Percentiles rank a stretch among this genome's conserved stretches.
These are phyloP conservation scores for Saturnispora kantuleensis DNA, from an alignment of 805 yeast genomes.

Conservation along the genomic window DNA sequence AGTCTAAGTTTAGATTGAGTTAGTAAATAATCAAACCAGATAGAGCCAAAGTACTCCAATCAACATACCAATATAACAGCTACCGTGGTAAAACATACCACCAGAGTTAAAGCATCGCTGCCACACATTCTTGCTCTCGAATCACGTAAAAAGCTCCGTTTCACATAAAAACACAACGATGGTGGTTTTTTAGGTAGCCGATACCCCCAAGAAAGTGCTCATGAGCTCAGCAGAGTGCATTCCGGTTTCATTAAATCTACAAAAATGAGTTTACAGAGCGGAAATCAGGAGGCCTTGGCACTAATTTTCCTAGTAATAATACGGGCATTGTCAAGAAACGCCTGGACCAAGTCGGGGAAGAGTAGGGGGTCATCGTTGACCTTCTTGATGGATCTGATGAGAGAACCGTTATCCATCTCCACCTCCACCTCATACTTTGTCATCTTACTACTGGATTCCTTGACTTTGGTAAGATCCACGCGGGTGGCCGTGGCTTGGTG, in stretches of 20 bases:
- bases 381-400: constrained; percentile 23
- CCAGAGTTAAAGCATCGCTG: not conserved
- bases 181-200: not conserved
- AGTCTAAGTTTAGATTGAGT: constrained; percentile 30
- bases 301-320: constrained; percentile 26
- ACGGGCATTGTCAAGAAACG: constrained; percentile 36
- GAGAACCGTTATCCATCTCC: constrained; percentile 26
- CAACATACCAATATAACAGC: not conserved
- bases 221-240: not conserved
- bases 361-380: constrained; percentile 31
- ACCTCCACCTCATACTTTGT: constrained; percentile 27
- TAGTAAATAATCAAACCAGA: not conserved
- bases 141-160: not conserved
- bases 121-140: not conserved
- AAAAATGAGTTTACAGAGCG: too few species aligned
- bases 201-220: not conserved
- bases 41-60: not conserved
- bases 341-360: constrained; percentile 36
- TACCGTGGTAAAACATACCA: not conserved
- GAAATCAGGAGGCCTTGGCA: constrained; percentile 12
- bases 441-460: constrained; percentile 20
- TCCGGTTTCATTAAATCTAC: too few species aligned
- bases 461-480: constrained; percentile 62
- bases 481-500: constrained; percentile 66
- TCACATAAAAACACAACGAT: not conserved